phyloP scores from a whole-genome alignment of 345 rosid genomes.

The Gossypium raimondii region DNA sequence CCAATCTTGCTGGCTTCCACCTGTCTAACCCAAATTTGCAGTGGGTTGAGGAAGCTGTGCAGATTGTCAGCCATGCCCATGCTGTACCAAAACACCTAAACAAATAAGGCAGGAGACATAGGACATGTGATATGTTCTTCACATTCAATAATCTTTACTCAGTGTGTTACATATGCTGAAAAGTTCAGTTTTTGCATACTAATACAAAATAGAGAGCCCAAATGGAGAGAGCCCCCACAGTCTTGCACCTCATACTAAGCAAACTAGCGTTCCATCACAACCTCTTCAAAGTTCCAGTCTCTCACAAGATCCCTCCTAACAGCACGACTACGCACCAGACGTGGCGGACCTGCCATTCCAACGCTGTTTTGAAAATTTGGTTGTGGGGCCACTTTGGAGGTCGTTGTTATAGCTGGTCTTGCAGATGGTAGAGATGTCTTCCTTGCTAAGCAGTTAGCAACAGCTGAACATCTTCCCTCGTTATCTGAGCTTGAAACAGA shows the following conservation, averaged over 20 bases:
- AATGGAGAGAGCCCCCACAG: background rate
- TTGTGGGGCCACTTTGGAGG: constrained; percentile 91
- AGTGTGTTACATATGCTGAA: constrained; percentile 23
- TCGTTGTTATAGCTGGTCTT: constrained; percentile 40
- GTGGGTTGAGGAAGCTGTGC: background rate
- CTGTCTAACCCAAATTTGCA: background rate
- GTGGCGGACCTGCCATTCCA: constrained; percentile 56
- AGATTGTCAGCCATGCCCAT: background rate
- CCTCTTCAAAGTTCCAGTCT: constrained; percentile 93
- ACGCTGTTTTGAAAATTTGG: constrained; percentile 41
- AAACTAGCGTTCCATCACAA: constrained; percentile 42
- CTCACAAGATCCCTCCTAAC: constrained; percentile 87
- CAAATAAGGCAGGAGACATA: background rate
- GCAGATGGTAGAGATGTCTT: constrained; percentile 60
- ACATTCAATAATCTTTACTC: constrained; percentile 14
- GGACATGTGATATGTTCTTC: constrained; percentile 15
- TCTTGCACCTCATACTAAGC: background rate
- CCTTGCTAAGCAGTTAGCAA: constrained; percentile 68
- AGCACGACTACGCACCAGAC: constrained; percentile 82
- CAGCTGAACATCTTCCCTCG: constrained; percentile 76
- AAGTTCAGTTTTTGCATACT: constrained; percentile 19
- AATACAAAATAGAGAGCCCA: constrained; percentile 11
- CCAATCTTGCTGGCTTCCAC: background rate
- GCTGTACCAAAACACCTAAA: background rate
- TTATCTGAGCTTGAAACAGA: constrained; percentile 90